Conservation (phyloP, 306 rosid genomes). For the Ammopiptanthus mongolicus region DNA sequence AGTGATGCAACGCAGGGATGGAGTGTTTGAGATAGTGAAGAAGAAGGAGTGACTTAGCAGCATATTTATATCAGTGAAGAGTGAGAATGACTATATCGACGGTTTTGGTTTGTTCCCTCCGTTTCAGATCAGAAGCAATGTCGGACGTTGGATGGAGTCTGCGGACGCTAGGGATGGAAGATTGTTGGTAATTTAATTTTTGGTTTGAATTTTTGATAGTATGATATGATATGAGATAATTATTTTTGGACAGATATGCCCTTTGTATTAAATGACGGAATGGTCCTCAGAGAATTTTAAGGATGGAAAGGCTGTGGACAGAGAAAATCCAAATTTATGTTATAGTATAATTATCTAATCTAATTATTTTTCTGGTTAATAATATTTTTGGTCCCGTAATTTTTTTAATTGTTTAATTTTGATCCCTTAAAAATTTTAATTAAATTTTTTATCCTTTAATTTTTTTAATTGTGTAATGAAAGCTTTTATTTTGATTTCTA, state of each 20-base stretch:
- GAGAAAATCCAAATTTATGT: too few relatives aligned
- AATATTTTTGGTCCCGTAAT: too few relatives aligned
- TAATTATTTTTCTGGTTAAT: too few relatives aligned
- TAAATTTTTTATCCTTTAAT: too few relatives aligned
- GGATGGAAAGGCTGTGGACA: too few relatives aligned
- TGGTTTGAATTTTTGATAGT: background rate
- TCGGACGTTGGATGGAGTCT: conserved; percentile 29
- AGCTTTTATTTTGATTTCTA: too few relatives aligned
- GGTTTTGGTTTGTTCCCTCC: conserved; percentile 35
- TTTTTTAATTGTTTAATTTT: too few relatives aligned
- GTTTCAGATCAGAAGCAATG: background rate
- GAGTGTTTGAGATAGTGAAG: background rate
- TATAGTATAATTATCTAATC: too few relatives aligned
- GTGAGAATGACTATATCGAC: conserved; percentile 17
- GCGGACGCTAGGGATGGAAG: conserved; percentile 32
- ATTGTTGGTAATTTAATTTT: background rate
- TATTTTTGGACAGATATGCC: conserved; percentile 20
- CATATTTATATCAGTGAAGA: conserved; percentile 23
- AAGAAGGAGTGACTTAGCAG: background rate
- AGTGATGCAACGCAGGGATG: background rate
- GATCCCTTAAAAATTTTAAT: too few relatives aligned
- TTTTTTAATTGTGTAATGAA: too few relatives aligned
- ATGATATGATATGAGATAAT: too few relatives aligned
- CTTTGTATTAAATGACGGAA: conserved; percentile 28
- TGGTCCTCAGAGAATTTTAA: too few relatives aligned